Conservation (phyloP, 192 early-diverging fungal species). For the Oehlia diaphana region DNA sequence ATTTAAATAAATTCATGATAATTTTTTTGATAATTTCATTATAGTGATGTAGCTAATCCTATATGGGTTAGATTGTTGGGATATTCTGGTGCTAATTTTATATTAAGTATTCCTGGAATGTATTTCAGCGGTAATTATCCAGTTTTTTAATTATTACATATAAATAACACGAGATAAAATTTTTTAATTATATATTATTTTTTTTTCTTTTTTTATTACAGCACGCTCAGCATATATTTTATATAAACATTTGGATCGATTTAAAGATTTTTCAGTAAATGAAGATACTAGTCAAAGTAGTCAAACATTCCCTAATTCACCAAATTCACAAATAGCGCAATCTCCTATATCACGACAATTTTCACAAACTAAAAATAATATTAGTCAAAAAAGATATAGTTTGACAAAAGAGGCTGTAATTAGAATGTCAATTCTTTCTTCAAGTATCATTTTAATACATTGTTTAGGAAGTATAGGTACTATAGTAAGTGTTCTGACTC, state of each 20-base stretch:
- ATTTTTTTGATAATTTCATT: background rate
- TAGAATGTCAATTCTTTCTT: background rate
- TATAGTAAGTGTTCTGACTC: background rate
- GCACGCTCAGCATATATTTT: background rate
- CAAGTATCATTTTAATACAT: background rate
- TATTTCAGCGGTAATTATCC: background rate
- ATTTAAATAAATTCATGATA: background rate
- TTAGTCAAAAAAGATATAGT: background rate
- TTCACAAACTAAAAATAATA: background rate
- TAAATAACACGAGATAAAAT: background rate
- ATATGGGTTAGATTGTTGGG: slow-evolving; percentile 12
- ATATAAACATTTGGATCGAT: slow-evolving; percentile 13
- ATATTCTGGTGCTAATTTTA: background rate
- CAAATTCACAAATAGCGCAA: background rate
- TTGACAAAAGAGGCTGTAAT: background rate
- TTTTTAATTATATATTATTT: no score
- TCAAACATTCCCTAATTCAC: background rate
- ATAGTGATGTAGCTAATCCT: slow-evolving; percentile 1
- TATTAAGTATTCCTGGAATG: slow-evolving; percentile 3
- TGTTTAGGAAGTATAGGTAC: background rate
- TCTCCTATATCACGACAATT: background rate
- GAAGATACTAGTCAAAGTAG: background rate
- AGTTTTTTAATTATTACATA: background rate
- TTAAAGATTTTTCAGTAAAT: background rate
- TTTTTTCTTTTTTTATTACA: background rate